Percentiles rank a stretch among this genome's conserved stretches.
Evolutionary conservation across 1,284 basidiomycete species (phyloP).

Genomic region (Malassezia sympodialis): DNA sequence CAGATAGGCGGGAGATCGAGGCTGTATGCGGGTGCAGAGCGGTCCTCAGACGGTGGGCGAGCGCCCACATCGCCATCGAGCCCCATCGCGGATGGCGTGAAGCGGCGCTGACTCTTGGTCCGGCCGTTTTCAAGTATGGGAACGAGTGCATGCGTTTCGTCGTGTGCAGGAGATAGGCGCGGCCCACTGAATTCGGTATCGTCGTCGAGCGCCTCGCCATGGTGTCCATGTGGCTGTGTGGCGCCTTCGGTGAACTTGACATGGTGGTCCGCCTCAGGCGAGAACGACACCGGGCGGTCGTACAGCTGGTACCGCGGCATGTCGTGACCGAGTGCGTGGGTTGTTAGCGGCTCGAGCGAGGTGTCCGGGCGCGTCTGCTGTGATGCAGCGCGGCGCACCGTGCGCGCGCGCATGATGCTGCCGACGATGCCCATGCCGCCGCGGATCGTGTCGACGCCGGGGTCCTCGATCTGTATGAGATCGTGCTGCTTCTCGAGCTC

Average conservation of each 20-base stretch:
- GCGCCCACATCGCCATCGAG: conserved; percentile 10
- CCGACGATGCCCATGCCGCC: conserved; percentile 46
- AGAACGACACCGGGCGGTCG: conserved; percentile 29
- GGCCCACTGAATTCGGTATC: neutral
- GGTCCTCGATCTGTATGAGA: conserved; percentile 34
- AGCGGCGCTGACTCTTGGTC: neutral
- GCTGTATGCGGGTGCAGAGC: neutral
- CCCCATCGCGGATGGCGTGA: neutral
- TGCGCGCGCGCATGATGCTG: conserved; percentile 40
- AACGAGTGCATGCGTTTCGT: neutral
- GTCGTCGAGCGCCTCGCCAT: conserved; percentile 7
- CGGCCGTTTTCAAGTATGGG: conserved; percentile 13
- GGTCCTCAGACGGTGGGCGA: conserved; percentile 2
- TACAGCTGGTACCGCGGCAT: conserved; percentile 38
- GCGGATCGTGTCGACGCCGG: conserved; percentile 44
- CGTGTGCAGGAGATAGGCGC: neutral
- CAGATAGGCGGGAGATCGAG: conserved; percentile 1
- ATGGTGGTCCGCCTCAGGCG: conserved; percentile 15
- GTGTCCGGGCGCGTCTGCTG: conserved; percentile 28
- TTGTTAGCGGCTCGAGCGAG: neutral
- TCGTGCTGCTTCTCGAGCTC: conserved; percentile 22
- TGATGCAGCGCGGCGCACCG: conserved; percentile 26
- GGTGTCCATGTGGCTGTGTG: conserved; percentile 28
- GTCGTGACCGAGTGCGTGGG: conserved; percentile 14
- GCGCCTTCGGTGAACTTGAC: conserved; percentile 26